These are phyloP conservation scores for Stylonectria norvegica DNA, from an alignment of 2,329 filamentous ascomycete species.

Conservation along the genomic window DNA sequence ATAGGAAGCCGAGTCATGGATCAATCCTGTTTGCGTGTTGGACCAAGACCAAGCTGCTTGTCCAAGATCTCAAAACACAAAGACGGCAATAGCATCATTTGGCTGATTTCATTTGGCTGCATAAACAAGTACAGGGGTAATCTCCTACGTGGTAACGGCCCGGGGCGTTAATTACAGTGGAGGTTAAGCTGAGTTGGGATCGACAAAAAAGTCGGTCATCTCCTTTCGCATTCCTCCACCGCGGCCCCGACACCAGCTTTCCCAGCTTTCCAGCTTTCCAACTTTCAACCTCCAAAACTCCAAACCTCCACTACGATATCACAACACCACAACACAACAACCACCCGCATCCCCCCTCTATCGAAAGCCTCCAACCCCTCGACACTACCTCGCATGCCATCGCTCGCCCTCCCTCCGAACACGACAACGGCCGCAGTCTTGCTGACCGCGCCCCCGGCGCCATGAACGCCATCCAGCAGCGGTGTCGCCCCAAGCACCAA, in stretches of 20 bases:
- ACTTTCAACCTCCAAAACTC: too few relatives aligned
- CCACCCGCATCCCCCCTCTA: background rate
- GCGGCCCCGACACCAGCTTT: too few relatives aligned
- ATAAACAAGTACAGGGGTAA: too few relatives aligned
- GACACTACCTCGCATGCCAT: background rate
- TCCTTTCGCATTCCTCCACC: slow-evolving; percentile 1
- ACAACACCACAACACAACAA: background rate
- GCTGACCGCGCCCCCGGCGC: slow-evolving; percentile 7
- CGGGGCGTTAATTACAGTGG: background rate
- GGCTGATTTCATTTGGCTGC: too few relatives aligned
- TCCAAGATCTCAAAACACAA: too few relatives aligned
- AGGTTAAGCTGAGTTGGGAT: background rate
- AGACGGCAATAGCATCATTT: too few relatives aligned
- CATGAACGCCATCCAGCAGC: slow-evolving; percentile 65
- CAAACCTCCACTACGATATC: background rate
- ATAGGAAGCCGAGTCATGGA: background rate
- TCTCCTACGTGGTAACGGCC: background rate
- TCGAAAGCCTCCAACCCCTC: background rate
- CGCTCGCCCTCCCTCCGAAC: background rate
- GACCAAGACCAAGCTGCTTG: too few relatives aligned
- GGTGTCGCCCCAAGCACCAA: slow-evolving; percentile 90
- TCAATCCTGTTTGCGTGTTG: background rate
- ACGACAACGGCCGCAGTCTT: background rate
- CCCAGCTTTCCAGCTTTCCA: too few relatives aligned
- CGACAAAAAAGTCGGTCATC: background rate